Evolutionary conservation across 2,329 filamentous ascomycete species (phyloP).

Genomic region (Xylariales sp.): DNA sequence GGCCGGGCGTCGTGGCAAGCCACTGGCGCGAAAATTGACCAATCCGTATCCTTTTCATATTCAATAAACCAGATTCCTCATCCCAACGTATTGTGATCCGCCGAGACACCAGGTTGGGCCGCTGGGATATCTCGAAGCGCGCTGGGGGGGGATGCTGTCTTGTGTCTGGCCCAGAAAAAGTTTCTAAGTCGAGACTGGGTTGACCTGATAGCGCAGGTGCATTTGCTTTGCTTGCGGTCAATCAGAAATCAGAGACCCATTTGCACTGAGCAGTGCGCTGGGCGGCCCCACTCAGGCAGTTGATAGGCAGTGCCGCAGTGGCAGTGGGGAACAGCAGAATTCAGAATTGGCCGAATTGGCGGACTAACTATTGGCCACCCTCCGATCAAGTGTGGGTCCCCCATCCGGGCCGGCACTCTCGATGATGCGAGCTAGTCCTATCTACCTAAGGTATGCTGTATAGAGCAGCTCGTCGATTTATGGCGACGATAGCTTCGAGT

Average conservation of each 20-base stretch:
- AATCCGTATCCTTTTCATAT: conserved; percentile 72
- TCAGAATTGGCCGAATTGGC: neutral
- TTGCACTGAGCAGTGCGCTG: conserved; percentile 28
- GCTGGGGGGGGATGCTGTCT: conserved; percentile 40
- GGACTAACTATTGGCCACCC: conserved; percentile 41
- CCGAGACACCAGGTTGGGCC: conserved; percentile 43
- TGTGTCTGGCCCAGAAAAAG: conserved; percentile 49
- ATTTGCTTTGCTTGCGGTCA: conserved; percentile 22
- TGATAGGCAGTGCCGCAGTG: too few relatives aligned
- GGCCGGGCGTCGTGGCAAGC: conserved; percentile 58
- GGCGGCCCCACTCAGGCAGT: neutral
- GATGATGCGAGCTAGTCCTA: conserved; percentile 4
- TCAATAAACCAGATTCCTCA: conserved; percentile 41
- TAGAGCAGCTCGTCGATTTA: conserved; percentile 20
- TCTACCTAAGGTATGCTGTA: neutral
- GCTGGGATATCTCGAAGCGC: conserved; percentile 35
- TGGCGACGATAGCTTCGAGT: conserved; percentile 31
- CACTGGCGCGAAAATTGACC: conserved; percentile 70
- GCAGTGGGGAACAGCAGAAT: neutral
- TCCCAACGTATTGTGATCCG: conserved; percentile 40
- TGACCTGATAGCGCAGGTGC: conserved; percentile 30
- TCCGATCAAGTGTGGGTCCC: conserved; percentile 27
- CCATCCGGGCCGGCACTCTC: conserved; percentile 24
- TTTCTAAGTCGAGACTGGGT: conserved; percentile 42
- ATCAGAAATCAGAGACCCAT: conserved; percentile 4